phyloP scores from a whole-genome alignment of 192 early-diverging fungal species.

The Coemansia furcata region DNA sequence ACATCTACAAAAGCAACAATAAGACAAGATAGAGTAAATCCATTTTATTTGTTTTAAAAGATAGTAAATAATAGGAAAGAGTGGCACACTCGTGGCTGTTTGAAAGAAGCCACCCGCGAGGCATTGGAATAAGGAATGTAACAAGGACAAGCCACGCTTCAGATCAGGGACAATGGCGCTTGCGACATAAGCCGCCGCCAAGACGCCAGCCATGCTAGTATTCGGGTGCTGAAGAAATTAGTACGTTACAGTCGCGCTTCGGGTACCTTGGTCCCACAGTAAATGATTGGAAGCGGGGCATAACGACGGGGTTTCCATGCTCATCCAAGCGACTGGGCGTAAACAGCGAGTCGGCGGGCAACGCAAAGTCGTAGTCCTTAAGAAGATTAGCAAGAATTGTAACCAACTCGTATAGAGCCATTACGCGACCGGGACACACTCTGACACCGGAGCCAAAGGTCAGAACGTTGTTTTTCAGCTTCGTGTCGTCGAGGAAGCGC shows the following conservation, averaged over 20 bases:
- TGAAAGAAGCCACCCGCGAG: too few relatives aligned
- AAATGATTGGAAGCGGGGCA: conserved; percentile 18
- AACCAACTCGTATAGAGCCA: conserved; percentile 34
- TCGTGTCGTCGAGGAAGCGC: conserved; percentile 20
- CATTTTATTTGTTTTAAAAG: too few relatives aligned
- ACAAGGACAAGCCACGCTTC: neutral
- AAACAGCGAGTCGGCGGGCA: conserved; percentile 8
- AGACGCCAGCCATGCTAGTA: neutral
- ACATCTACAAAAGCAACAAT: too few relatives aligned
- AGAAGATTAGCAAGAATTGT: conserved; percentile 25
- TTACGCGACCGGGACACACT: conserved; percentile 32
- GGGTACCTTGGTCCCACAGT: conserved; percentile 23
- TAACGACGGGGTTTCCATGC: conserved; percentile 10
- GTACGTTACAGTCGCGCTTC: conserved; percentile 23
- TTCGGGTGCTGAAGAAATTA: conserved; percentile 9
- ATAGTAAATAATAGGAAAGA: too few relatives aligned
- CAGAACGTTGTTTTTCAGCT: conserved; percentile 12
- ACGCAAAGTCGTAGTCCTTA: conserved; percentile 23
- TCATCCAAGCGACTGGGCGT: conserved; percentile 7
- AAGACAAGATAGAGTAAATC: too few relatives aligned
- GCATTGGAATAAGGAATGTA: neutral
- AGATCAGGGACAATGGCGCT: neutral
- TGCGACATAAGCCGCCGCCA: neutral
- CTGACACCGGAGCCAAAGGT: conserved; percentile 40
- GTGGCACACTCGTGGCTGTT: too few relatives aligned